A percentile compares a stretch with the other conserved stretches of the same genome.
Evolutionary conservation across 768 basidiomycete species (phyloP).

Genomic region (Rhodotorula graminis): DNA sequence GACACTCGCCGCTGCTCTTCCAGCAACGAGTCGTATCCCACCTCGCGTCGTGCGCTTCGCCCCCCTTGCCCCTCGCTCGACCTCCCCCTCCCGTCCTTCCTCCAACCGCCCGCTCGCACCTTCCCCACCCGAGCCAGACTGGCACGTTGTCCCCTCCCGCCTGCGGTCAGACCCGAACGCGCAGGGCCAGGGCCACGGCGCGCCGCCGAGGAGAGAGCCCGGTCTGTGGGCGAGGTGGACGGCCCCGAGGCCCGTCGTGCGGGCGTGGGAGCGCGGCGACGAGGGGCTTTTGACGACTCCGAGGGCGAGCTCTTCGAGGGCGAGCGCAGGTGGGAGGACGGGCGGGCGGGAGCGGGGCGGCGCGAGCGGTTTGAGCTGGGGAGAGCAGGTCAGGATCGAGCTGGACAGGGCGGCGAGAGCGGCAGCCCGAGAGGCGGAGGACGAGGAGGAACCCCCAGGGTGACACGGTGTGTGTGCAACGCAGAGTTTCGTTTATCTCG

Average conservation of each 20-base stretch:
- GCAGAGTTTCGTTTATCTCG: too few relatives aligned
- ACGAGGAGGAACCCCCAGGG: too few relatives aligned
- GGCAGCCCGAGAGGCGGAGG: too few relatives aligned
- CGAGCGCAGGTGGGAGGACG: not conserved
- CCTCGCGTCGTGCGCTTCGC: not conserved
- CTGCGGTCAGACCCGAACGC: not conserved
- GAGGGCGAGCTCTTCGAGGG: too few relatives aligned
- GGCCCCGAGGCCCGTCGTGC: not conserved
- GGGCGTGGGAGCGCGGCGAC: not conserved
- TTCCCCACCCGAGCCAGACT: not conserved
- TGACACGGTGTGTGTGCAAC: too few relatives aligned
- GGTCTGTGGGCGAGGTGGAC: not conserved
- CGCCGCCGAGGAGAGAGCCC: too few relatives aligned
- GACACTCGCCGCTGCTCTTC: not conserved
- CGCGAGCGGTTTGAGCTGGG: not conserved
- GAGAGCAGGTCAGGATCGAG: not conserved
- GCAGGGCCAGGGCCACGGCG: not conserved
- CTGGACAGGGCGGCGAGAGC: not conserved
- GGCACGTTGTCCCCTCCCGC: not conserved
- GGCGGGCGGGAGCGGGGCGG: too few relatives aligned
- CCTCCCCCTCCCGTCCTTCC: not conserved
- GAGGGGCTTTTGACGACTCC: too few relatives aligned
- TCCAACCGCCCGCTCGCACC: not conserved
- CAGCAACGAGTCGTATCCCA: too few relatives aligned
- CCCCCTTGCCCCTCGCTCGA: not conserved